phyloP scores from a whole-genome alignment of 2,329 filamentous ascomycete genomes.

The Sclerotinia subarctica region DNA sequence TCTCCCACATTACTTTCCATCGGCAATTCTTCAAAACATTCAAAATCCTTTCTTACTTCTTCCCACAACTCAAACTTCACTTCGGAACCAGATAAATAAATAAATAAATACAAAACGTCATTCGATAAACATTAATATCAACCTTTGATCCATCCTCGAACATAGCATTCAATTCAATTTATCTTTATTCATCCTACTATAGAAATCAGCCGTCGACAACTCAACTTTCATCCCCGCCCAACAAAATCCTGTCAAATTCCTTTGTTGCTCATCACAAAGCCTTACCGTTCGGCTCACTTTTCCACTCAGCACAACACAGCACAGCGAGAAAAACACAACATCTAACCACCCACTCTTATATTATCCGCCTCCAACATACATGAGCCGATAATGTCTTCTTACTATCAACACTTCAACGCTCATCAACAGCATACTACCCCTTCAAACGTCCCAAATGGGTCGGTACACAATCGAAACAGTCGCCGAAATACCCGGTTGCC shows the following conservation, averaged over 20 bases:
- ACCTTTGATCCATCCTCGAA: not conserved
- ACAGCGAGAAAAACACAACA: not conserved
- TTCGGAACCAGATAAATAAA: not conserved
- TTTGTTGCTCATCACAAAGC: conserved; percentile 17
- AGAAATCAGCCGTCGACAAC: not conserved
- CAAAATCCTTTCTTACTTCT: not conserved
- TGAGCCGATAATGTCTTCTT: conserved; percentile 54
- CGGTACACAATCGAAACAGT: conserved; percentile 76
- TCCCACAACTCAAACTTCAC: not conserved
- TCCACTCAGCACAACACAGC: not conserved
- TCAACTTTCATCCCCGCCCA: not conserved
- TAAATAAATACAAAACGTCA: not conserved
- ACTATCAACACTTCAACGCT: conserved; percentile 60
- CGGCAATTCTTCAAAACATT: not conserved
- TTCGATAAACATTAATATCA: not conserved
- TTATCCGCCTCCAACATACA: conserved; percentile 23
- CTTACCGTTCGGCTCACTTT: conserved; percentile 13
- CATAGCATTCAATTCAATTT: not conserved
- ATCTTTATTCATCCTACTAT: conserved; percentile 7
- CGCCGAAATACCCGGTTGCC: conserved; percentile 78
- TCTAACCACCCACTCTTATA: not conserved
- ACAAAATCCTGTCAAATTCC: conserved; percentile 11
- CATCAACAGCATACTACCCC: conserved; percentile 55
- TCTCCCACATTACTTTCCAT: conserved; percentile 16
- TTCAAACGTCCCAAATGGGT: conserved; percentile 45